These are phyloP conservation scores for Penicillium fimorum DNA, from an alignment of 495 filamentous ascomycete species.

Conservation along the genomic window DNA sequence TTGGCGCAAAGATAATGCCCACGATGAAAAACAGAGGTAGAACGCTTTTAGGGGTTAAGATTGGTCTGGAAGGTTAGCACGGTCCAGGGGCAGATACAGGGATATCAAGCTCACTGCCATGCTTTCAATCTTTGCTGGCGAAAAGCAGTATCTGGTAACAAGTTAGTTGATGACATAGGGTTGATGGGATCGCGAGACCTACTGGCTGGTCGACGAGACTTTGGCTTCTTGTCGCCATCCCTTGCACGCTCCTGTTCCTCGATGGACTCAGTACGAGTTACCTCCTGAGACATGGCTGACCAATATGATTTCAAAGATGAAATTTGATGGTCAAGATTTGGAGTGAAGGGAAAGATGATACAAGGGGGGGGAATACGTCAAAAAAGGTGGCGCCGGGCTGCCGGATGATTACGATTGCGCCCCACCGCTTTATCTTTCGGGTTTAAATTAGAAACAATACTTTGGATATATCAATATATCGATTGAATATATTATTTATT, in stretches of 20 bases:
- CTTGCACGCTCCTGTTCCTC: conserved; percentile 47
- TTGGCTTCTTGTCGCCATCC: conserved; percentile 69
- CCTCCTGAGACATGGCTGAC: conserved; percentile 48
- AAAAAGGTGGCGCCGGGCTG: conserved; percentile 33
- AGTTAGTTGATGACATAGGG: conserved; percentile 1
- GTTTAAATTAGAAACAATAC: conserved; percentile 10
- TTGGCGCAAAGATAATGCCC: conserved; percentile 82
- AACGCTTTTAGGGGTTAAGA: conserved; percentile 89
- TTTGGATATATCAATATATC: neutral
- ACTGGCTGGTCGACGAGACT: conserved; percentile 85
- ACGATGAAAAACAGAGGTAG: conserved; percentile 85
- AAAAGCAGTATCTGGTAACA: conserved; percentile 75
- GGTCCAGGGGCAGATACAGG: neutral
- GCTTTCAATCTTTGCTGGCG: conserved; percentile 89
- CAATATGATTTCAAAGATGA: conserved; percentile 11
- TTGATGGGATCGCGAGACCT: conserved; percentile 29
- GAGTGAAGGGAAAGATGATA: conserved; percentile 4
- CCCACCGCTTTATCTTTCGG: conserved; percentile 18
- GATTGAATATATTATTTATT: neutral
- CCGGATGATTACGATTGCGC: conserved; percentile 10
- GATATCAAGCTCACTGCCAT: conserved; percentile 70
- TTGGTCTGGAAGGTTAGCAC: conserved; percentile 58
- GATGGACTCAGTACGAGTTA: conserved; percentile 45
- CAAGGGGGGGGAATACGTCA: conserved; percentile 24
- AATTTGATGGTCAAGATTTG: neutral